A percentile compares a stretch with the other conserved stretches of the same genome.
phyloP scores from a whole-genome alignment of 2,329 filamentous ascomycete species.

The Botrytis tulipae region DNA sequence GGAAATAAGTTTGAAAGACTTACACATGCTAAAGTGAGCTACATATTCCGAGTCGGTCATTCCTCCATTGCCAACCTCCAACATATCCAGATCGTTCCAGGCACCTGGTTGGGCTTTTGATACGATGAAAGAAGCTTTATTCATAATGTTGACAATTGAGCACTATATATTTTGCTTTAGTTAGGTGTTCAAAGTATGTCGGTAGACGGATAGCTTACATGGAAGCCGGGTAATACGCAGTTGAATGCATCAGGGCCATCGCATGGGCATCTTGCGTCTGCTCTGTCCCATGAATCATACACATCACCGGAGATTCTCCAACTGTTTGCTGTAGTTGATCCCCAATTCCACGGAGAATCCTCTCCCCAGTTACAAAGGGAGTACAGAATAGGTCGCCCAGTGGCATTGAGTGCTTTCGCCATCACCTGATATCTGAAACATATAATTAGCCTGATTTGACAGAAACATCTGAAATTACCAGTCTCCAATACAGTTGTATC shows the following conservation, averaged over 20 bases:
- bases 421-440: slow-evolving; percentile 38
- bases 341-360: slow-evolving; percentile 45
- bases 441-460: background rate
- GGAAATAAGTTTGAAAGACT: slow-evolving; percentile 5
- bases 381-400: slow-evolving; percentile 42
- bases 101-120: slow-evolving; percentile 37
- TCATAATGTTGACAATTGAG: slow-evolving; percentile 37
- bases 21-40: slow-evolving; percentile 38
- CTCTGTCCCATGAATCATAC: slow-evolving; percentile 43
- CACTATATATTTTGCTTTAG: slow-evolving; percentile 14
- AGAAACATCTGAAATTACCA: background rate
- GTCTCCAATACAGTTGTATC: background rate
- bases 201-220: slow-evolving; percentile 17
- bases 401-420: slow-evolving; percentile 40
- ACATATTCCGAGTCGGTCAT: slow-evolving; percentile 42
- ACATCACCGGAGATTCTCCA: slow-evolving; percentile 44
- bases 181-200: background rate
- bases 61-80: slow-evolving; percentile 41
- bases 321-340: slow-evolving; percentile 39
- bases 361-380: slow-evolving; percentile 50
- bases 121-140: slow-evolving; percentile 36
- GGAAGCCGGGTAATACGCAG: slow-evolving; percentile 35
- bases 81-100: slow-evolving; percentile 40
- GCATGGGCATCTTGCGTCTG: slow-evolving; percentile 40
- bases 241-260: slow-evolving; percentile 42